Conservation (phyloP, 2,329 filamentous ascomycete genomes). For the Cephalotrichum gorgonifer region DNA sequence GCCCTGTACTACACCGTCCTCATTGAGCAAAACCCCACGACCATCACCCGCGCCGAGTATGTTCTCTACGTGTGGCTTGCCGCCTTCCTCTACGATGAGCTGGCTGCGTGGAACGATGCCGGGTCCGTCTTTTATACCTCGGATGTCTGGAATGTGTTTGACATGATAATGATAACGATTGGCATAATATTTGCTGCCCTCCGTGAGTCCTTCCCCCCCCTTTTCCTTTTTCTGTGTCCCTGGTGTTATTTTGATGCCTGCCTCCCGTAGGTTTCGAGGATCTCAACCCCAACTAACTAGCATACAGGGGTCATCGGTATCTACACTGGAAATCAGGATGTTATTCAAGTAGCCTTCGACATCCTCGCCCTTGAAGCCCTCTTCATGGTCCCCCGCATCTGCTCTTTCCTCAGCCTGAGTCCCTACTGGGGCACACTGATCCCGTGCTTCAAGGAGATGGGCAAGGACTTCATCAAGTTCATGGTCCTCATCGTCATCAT, state of each 20-base stretch:
- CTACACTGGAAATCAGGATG: slow-evolving; percentile 42
- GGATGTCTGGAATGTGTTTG: slow-evolving; percentile 73
- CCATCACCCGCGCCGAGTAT: slow-evolving; percentile 59
- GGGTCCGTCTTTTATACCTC: slow-evolving; percentile 77
- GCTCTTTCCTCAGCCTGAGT: slow-evolving; percentile 75
- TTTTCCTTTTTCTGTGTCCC: not conserved
- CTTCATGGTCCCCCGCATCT: slow-evolving; percentile 82
- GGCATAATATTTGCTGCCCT: slow-evolving; percentile 61
- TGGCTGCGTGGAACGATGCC: slow-evolving; percentile 76
- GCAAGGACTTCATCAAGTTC: slow-evolving; percentile 84
- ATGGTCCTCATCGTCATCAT: slow-evolving; percentile 69
- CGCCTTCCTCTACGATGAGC: slow-evolving; percentile 79
- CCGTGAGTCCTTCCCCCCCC: slow-evolving; percentile 41
- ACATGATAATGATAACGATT: slow-evolving; percentile 63
- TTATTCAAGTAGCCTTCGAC: slow-evolving; percentile 77
- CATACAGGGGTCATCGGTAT: slow-evolving; percentile 55
- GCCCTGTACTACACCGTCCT: slow-evolving; percentile 80
- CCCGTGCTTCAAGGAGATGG: slow-evolving; percentile 88
- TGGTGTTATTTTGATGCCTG: no score
- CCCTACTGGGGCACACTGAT: slow-evolving; percentile 87
- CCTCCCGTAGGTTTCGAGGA: not conserved
- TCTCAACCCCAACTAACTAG: slow-evolving; percentile 4
- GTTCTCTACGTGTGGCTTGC: slow-evolving; percentile 78
- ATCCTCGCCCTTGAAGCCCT: slow-evolving; percentile 82
- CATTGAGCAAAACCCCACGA: slow-evolving; percentile 56